Base-by-base conservation (phyloP, 1,284 basidiomycete species). In the Puccinia polysora region DNA sequence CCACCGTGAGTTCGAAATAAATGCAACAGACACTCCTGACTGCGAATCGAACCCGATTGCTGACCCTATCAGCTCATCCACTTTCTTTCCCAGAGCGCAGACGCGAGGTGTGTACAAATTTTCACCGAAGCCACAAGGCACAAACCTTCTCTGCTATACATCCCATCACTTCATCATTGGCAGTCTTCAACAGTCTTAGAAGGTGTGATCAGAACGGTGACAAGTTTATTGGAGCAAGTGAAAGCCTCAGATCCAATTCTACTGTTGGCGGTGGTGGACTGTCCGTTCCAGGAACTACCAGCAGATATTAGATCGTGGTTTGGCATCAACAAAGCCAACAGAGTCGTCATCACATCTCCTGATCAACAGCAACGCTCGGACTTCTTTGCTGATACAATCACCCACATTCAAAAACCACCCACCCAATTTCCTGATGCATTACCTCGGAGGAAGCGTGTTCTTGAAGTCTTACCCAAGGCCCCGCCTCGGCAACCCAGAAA, bases 81-180 rank as follows among this genome's bases (percentile, higher is more conserved):
- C n/a, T n/a, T n/a, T n/a, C n/a, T n/a, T 15, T 58, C 15, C 7
- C 75, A 93, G 89, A 92, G 92, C 2, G 83, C 88, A 2, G 96
- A 99, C 81, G 90, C 95, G 0, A 88, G 90, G 1, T 88, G 97
- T 70, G 91, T 97, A 1, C 95, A 97, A 77, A 84, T 97, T n/a
- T 97, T 98, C 77, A 86, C 94, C 20, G 96, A 99, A 80, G 96
- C 96, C 0, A 97, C 97, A 80, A 87, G 96, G 34, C 91, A 97
- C 79, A 94, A 97, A 77, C 96, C 96, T 0, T 94, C 92, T 0
- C 88, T 98, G 50, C 85, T 98, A 60, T 98, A 93, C 80, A 91
- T 98, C 56, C 96, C 95, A 0, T 90, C 91, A 0, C 83, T 98
- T 0, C 80, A 87, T 0, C 86, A 89, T 6, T 98, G 95, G 94